A percentile compares a stretch with the other conserved stretches of the same genome.
Evolutionary conservation across 306 rosid species (phyloP).

Genomic region (Casuarina equisetifolia): DNA sequence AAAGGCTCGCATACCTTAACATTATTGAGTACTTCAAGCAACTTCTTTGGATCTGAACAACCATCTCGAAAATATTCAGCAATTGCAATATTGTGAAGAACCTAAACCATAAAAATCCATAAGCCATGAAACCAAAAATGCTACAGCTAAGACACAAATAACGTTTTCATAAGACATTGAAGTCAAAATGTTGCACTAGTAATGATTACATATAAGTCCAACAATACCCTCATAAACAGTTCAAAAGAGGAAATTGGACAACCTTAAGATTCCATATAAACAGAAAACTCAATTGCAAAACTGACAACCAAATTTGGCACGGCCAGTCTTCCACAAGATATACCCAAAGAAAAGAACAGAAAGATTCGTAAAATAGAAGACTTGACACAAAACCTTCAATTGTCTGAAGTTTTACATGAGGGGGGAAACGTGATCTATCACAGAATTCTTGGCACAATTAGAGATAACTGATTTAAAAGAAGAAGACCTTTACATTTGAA

Average conservation of each 20-base stretch:
- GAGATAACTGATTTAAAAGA: too few relatives aligned
- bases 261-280: background rate
- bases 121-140: slow-evolving; percentile 16
- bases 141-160: background rate
- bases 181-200: background rate
- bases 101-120: slow-evolving; percentile 42
- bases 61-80: slow-evolving; percentile 81
- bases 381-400: too few relatives aligned
- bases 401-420: too few relatives aligned
- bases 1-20: slow-evolving; percentile 62
- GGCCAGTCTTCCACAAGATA: background rate
- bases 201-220: background rate
- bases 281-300: background rate
- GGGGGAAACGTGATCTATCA: too few relatives aligned
- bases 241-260: background rate
- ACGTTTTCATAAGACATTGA: background rate
- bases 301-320: background rate
- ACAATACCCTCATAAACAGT: background rate
- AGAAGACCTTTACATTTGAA: background rate
- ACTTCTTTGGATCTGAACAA: slow-evolving; percentile 78
- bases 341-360: background rate
- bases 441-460: too few relatives aligned
- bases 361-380: too few relatives aligned
- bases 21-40: slow-evolving; percentile 74
- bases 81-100: slow-evolving; percentile 82